These are phyloP conservation scores for Suillus lakei DNA, from an alignment of 768 basidiomycete genomes.

Conservation along the genomic window DNA sequence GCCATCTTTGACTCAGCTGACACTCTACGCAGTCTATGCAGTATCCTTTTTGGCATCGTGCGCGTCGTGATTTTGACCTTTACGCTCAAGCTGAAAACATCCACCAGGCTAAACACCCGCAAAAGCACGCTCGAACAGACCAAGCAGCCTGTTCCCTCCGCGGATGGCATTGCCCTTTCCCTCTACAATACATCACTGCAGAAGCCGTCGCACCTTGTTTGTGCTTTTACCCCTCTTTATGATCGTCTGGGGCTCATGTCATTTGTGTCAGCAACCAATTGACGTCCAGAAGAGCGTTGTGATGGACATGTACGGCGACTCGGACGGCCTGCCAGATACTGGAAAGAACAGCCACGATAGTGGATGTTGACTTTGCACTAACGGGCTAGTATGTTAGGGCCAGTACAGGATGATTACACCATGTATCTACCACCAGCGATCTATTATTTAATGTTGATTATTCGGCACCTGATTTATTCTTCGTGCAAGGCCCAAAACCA, in stretches of 20 bases:
- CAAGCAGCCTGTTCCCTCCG: neutral
- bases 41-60: slow-evolving; percentile 22
- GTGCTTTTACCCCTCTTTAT: neutral
- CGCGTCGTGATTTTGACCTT: slow-evolving; percentile 2
- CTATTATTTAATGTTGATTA: too few species aligned
- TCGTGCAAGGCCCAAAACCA: too few species aligned
- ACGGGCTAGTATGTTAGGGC: neutral
- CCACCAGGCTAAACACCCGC: slow-evolving; percentile 5
- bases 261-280: neutral
- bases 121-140: slow-evolving; percentile 5
- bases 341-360: neutral
- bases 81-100: neutral
- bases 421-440: too few species aligned
- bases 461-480: too few species aligned
- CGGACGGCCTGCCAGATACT: neutral
- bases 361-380: neutral
- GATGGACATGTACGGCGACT: neutral
- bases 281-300: neutral
- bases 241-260: neutral
- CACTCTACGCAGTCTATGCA: slow-evolving; percentile 15
- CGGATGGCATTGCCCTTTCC: neutral
- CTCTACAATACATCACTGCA: neutral
- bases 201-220: neutral
- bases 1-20: neutral
- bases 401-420: neutral